Conservation (phyloP, 208 protist species). For the Plasmodiophora brassicae region DNA sequence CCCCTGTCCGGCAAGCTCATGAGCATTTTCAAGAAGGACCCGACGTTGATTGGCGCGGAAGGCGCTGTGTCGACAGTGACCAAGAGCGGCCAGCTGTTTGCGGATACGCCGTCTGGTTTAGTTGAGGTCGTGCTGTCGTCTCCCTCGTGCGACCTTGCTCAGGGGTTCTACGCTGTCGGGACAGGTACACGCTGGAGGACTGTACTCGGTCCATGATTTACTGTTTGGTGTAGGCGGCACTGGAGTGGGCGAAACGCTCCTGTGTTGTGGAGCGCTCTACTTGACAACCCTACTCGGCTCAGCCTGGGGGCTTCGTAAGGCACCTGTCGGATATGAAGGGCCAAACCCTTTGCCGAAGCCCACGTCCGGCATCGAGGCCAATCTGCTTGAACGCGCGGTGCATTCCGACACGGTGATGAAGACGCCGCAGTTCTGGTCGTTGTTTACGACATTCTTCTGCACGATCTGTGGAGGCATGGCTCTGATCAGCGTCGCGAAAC, state of each 20-base stretch:
- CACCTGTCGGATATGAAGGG: not conserved
- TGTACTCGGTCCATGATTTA: too few relatives aligned
- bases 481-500: constrained; percentile 32
- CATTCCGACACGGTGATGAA: constrained; percentile 25
- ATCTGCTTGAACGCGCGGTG: not conserved
- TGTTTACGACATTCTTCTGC: constrained; percentile 31
- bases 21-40: not conserved
- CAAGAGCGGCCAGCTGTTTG: not conserved
- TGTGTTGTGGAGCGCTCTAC: not conserved
- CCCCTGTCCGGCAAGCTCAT: constrained; percentile 31
- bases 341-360: too few relatives aligned
- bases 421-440: constrained; percentile 37
- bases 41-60: not conserved
- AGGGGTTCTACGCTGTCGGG: constrained; percentile 6
- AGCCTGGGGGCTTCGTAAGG: constrained; percentile 23
- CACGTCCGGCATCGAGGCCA: not conserved
- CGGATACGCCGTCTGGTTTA: not conserved
- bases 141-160: not conserved
- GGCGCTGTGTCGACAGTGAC: not conserved
- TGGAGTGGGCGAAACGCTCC: not conserved
- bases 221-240: too few relatives aligned
- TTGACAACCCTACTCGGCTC: not conserved
- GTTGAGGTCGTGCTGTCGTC: constrained; percentile 24
- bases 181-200: too few relatives aligned
- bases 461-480: constrained; percentile 15